Percentiles rank a stretch among this genome's conserved stretches.
Conservation (phyloP, 768 basidiomycete genomes). For the Hirschioporus abietinus region DNA sequence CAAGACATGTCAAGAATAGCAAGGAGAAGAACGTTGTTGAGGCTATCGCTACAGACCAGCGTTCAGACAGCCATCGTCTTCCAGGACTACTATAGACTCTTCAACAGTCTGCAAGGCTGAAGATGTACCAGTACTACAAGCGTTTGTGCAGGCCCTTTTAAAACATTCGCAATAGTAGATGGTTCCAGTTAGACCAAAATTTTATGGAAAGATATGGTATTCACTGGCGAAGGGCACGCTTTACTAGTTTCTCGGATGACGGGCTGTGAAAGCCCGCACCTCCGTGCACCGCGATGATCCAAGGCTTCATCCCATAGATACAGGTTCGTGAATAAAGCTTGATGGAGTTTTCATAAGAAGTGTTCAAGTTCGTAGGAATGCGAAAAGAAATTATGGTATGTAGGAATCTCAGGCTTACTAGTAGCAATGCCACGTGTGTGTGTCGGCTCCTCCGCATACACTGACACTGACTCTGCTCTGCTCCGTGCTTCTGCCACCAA, state of each 20-base stretch:
- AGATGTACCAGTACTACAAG: slow-evolving; percentile 12
- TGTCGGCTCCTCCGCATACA: no score
- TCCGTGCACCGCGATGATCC: slow-evolving; percentile 59
- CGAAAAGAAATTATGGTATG: no score
- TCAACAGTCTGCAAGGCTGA: slow-evolving; percentile 44
- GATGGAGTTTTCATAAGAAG: no score
- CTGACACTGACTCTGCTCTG: no score
- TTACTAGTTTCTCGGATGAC: slow-evolving; percentile 44
- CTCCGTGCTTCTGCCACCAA: no score
- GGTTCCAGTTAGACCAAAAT: slow-evolving; percentile 1
- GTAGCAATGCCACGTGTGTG: no score
- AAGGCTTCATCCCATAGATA: not conserved
- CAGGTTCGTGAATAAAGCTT: not conserved
- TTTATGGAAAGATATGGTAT: slow-evolving; percentile 7
- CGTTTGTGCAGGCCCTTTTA: slow-evolving; percentile 5
- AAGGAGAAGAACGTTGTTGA: not conserved
- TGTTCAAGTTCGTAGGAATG: no score
- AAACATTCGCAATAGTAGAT: slow-evolving; percentile 2
- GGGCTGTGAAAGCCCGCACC: slow-evolving; percentile 67
- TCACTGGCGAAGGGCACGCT: slow-evolving; percentile 52
- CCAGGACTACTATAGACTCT: slow-evolving; percentile 50
- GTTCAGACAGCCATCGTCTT: slow-evolving; percentile 64
- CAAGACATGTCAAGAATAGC: slow-evolving; percentile 4
- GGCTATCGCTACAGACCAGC: slow-evolving; percentile 42
- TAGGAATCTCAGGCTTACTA: no score